phyloP scores from a whole-genome alignment of 1,139 yeast species.

The Saccharomyces hybrid region DNA sequence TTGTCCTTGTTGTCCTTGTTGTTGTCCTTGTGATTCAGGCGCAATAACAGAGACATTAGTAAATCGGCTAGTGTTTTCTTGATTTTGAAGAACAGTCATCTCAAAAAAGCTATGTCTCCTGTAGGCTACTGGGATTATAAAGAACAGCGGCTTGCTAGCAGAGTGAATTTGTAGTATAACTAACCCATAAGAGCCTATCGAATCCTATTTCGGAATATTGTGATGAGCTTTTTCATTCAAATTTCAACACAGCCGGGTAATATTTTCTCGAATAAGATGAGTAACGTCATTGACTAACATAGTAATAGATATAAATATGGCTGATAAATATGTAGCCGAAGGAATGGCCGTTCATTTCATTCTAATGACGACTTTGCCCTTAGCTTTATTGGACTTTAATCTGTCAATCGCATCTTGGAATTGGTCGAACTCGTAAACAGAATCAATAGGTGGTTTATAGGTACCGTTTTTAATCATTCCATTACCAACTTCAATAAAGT shows the following conservation, averaged over 20 bases:
- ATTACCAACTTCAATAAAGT: conserved; percentile 32
- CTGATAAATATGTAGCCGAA: too few species aligned
- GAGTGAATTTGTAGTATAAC: background rate
- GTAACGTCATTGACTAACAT: too few species aligned
- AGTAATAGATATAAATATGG: too few species aligned
- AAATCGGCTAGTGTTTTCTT: conserved; percentile 11
- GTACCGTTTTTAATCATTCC: conserved; percentile 39
- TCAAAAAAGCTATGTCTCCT: background rate
- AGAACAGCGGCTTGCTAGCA: background rate
- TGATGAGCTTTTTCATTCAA: background rate
- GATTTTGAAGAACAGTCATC: background rate
- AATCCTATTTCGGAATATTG: background rate
- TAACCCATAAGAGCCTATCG: background rate
- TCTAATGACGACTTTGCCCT: conserved; percentile 55
- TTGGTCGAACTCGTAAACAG: conserved; percentile 44
- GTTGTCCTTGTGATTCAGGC: conserved; percentile 10
- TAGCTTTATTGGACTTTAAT: conserved; percentile 42
- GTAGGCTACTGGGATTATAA: background rate
- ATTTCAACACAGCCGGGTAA: background rate
- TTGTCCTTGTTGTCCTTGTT: background rate
- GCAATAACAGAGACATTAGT: conserved; percentile 17
- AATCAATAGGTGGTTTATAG: conserved; percentile 45
- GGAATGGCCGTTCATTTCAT: background rate
- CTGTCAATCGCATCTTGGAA: conserved; percentile 44
- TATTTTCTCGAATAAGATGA: background rate